Evolutionary conservation across 2,329 filamentous ascomycete genomes (phyloP).

Genomic region (Neopestalotiopsis clavispora): DNA sequence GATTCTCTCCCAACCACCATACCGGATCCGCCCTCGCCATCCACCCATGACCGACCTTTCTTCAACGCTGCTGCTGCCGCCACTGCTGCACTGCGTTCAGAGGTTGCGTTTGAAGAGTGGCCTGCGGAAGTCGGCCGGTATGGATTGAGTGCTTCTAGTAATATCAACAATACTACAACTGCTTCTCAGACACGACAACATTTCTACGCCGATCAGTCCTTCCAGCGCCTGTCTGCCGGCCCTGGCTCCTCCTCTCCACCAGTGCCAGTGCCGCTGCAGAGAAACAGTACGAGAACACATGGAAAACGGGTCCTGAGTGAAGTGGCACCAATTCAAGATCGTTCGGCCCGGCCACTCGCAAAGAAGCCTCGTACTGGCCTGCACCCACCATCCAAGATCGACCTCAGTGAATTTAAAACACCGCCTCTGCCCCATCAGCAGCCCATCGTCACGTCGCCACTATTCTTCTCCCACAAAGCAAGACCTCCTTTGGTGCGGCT

Average conservation of each 20-base stretch:
- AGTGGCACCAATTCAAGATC: conserved; percentile 11
- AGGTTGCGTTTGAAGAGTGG: conserved; percentile 27
- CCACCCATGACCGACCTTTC: conserved; percentile 21
- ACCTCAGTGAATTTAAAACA: conserved; percentile 42
- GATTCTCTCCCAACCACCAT: conserved; percentile 22
- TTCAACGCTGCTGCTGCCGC: conserved; percentile 16
- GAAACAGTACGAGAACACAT: conserved; percentile 14
- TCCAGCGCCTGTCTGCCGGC: conserved; percentile 12
- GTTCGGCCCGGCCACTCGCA: conserved; percentile 25
- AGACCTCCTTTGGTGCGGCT: conserved; percentile 43
- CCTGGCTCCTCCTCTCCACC: not conserved
- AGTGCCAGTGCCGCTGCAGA: conserved; percentile 7
- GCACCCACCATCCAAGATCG: conserved; percentile 49
- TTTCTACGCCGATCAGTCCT: conserved; percentile 22
- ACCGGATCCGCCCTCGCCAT: conserved; percentile 18
- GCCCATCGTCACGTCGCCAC: conserved; percentile 51
- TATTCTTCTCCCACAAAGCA: conserved; percentile 56
- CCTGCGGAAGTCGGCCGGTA: conserved; percentile 33
- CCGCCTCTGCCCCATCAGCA: conserved; percentile 32
- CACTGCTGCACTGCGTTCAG: conserved; percentile 18
- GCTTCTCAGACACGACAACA: conserved; percentile 16
- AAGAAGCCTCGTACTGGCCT: conserved; percentile 56
- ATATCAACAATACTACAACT: conserved; percentile 21
- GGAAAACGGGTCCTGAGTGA: conserved; percentile 20
- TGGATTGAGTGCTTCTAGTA: conserved; percentile 33